Conservation (phyloP, 768 basidiomycete genomes). For the Lactarius sanguifluus region DNA sequence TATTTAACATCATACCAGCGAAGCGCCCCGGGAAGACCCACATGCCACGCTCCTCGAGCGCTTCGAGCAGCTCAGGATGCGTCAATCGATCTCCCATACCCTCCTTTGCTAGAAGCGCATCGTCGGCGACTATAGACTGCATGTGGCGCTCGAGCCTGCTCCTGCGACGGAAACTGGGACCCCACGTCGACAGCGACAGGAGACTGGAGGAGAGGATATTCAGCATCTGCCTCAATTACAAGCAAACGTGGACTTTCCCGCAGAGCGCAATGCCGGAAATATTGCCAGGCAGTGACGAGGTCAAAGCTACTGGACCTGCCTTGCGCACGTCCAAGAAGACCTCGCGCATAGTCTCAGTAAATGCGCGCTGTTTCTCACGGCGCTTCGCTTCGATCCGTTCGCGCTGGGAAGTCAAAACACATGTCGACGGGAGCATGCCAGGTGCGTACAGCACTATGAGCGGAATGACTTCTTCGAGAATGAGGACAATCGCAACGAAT, state of each 20-base stretch:
- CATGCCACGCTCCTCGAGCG: constrained; percentile 77
- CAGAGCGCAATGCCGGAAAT: constrained; percentile 44
- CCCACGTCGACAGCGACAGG: constrained; percentile 42
- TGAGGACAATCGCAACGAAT: constrained; percentile 68
- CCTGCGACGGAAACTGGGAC: constrained; percentile 37
- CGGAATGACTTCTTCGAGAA: constrained; percentile 81
- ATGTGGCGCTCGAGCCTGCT: constrained; percentile 43
- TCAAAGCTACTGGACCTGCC: constrained; percentile 38
- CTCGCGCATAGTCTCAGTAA: constrained; percentile 28
- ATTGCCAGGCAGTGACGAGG: constrained; percentile 34
- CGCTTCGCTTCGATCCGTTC: constrained; percentile 59
- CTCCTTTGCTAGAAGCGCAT: constrained; percentile 57
- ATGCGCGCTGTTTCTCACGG: constrained; percentile 42
- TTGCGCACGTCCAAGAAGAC: constrained; percentile 34
- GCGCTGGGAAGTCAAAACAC: constrained; percentile 78
- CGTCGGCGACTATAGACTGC: constrained; percentile 53
- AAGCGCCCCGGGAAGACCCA: constrained; percentile 40
- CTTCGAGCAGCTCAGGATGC: constrained; percentile 56
- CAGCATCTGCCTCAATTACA: background rate
- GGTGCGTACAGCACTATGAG: constrained; percentile 85
- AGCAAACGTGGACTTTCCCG: constrained; percentile 47
- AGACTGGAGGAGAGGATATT: constrained; percentile 32
- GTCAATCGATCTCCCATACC: constrained; percentile 46
- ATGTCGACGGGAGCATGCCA: constrained; percentile 81
- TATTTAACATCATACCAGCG: background rate